Evolutionary conservation across 2,329 filamentous ascomycete genomes (phyloP).

Genomic region (Fusarium haematococcum): DNA sequence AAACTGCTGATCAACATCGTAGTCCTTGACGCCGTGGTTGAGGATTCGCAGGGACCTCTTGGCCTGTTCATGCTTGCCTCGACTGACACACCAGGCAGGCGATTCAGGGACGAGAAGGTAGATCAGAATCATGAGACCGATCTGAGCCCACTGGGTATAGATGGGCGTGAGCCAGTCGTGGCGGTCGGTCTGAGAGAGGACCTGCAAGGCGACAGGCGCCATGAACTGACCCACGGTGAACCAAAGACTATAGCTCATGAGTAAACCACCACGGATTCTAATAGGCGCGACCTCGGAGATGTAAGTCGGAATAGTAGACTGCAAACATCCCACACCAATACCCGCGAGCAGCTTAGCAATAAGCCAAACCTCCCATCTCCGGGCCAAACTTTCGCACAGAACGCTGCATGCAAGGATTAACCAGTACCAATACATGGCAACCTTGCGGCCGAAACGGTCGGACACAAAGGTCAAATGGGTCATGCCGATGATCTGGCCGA

Average conservation of each 20-base stretch:
- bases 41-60: slow-evolving; percentile 25
- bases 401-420: slow-evolving; percentile 50
- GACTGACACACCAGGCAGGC: slow-evolving; percentile 53
- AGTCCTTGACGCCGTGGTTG: slow-evolving; percentile 43
- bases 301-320: slow-evolving; percentile 56
- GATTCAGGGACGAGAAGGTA: slow-evolving; percentile 54
- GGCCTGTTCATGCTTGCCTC: slow-evolving; percentile 12
- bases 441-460: slow-evolving; percentile 47
- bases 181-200: slow-evolving; percentile 46
- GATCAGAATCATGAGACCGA: slow-evolving; percentile 54
- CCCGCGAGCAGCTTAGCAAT: slow-evolving; percentile 50
- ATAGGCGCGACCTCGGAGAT: slow-evolving; percentile 56
- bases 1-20: slow-evolving; percentile 46
- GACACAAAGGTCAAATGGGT: slow-evolving; percentile 44
- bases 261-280: slow-evolving; percentile 52
- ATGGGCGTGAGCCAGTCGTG: slow-evolving; percentile 54
- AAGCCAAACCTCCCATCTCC: slow-evolving; percentile 55
- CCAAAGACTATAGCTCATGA: slow-evolving; percentile 59
- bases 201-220: slow-evolving; percentile 55
- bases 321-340: slow-evolving; percentile 57
- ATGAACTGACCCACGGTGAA: slow-evolving; percentile 57
- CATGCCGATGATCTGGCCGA: slow-evolving; percentile 55
- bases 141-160: slow-evolving; percentile 59
- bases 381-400: slow-evolving; percentile 52
- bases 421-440: slow-evolving; percentile 48